These are phyloP conservation scores for Sorghum bicolor DNA, from an alignment of 176 grass and related monocot species.

Conservation along the genomic window DNA sequence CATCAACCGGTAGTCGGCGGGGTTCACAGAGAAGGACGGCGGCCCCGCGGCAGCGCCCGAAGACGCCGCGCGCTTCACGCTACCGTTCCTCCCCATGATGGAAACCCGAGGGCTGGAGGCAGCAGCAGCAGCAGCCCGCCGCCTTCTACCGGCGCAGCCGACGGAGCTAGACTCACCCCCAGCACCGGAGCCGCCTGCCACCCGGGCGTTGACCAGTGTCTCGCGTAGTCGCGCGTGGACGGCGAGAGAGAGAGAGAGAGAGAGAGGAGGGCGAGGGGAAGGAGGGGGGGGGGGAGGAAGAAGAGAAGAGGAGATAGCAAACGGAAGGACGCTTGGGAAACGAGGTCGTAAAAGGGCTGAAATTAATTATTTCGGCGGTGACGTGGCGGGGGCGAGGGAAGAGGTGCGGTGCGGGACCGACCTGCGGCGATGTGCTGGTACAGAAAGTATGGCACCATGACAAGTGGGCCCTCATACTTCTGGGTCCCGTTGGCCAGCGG, in stretches of 20 bases:
- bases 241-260: constrained; percentile 3
- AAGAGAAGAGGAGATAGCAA: constrained; percentile 44
- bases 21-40: constrained; percentile 58
- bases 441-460: background rate
- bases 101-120: too few species aligned
- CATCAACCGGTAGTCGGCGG: constrained; percentile 61
- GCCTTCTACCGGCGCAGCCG: background rate
- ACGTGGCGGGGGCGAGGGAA: constrained; percentile 47
- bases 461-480: background rate
- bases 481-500: background rate
- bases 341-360: constrained; percentile 33
- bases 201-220: constrained; percentile 38
- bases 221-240: constrained; percentile 11
- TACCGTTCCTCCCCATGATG: constrained; percentile 47
- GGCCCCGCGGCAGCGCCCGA: constrained; percentile 1
- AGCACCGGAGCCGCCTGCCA: background rate
- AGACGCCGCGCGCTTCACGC: constrained; percentile 10
- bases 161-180: background rate
- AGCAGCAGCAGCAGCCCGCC: background rate
- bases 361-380: constrained; percentile 53
- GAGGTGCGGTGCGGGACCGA: constrained; percentile 15
- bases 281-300: background rate
- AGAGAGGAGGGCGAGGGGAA: background rate
- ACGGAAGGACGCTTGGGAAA: constrained; percentile 48
- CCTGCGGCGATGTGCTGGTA: constrained; percentile 18